Evolutionary conservation across 345 rosid species (phyloP), one percentile per base, ranked within the genome.

Genomic region (Mangifera indica): DNA sequence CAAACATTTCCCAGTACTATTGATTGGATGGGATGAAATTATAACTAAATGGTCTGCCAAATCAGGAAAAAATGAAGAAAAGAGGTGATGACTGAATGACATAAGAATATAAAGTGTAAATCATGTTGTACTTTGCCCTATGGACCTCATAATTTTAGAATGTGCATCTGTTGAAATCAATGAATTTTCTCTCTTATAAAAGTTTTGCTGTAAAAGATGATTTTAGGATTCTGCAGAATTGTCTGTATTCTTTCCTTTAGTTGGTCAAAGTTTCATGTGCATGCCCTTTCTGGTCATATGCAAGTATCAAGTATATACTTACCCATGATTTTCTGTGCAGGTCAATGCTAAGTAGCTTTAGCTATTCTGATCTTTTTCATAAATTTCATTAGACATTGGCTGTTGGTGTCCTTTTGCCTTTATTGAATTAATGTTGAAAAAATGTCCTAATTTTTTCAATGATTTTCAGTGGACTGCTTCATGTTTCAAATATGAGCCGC

Each of bases 391-490:
- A 18, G 40, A 21, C 53, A 61, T 49, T 49, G 17, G 4, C 69
- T 55, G 54, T 69, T 13, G 46, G 53, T 44, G 20, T 18, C 21
- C 65, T 17, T 22, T 4, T 57, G 40, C 14, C 13, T 42, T 5
- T 5, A 37, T 37, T 37, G 42, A 37, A 37, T 37, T 42, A 32
- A 2, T 21, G 1, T 25, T 60, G 62, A 58, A 49, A 9, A 57
- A 71, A 48, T 66, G 44, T 70, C 62, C 59, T 78, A 21, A 76
- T 26, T 10, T 59, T 74, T 6, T 60, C 48, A 24, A 44, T 62
- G 17, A 53, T 26, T 80, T 78, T 54, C 87, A 92, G 98, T 72
- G 97, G 98, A 66, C 82, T 94, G 83, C 82, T 94, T 74, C 98
- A 94, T 81, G 88, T 92, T 69, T 92, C 98, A 54, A 92, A 90